phyloP scores from a whole-genome alignment of 352 stramenopile genomes.

The Phytophthora kernoviae region DNA sequence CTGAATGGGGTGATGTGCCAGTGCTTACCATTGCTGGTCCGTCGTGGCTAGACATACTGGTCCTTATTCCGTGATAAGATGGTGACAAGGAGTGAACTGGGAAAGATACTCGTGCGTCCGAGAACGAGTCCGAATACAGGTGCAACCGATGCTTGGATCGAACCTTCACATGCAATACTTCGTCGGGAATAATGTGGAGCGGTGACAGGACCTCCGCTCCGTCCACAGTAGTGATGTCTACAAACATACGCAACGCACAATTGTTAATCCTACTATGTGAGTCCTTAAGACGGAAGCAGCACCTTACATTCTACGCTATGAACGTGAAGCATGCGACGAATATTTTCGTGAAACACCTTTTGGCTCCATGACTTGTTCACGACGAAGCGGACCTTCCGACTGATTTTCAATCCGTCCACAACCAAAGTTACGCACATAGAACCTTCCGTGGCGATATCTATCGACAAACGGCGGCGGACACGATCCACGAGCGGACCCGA shows the following conservation, averaged over 20 bases:
- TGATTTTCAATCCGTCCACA: slow-evolving; percentile 64
- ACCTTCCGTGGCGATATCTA: slow-evolving; percentile 79
- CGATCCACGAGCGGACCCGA: slow-evolving; percentile 78
- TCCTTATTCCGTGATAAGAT: slow-evolving; percentile 25
- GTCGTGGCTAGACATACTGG: slow-evolving; percentile 15
- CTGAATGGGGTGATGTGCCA: slow-evolving; percentile 8
- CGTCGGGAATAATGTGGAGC: slow-evolving; percentile 72
- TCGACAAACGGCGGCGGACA: slow-evolving; percentile 74
- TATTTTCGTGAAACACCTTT: slow-evolving; percentile 60
- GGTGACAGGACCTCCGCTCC: slow-evolving; percentile 71
- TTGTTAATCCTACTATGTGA: slow-evolving; percentile 9
- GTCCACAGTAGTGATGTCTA: slow-evolving; percentile 59
- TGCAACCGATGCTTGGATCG: slow-evolving; percentile 54
- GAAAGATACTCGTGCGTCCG: slow-evolving; percentile 32
- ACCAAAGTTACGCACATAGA: slow-evolving; percentile 74
- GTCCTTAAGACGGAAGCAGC: neutral
- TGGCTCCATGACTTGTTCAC: slow-evolving; percentile 73
- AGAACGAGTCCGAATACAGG: slow-evolving; percentile 31
- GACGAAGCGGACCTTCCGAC: slow-evolving; percentile 71
- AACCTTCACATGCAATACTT: slow-evolving; percentile 73
- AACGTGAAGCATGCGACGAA: slow-evolving; percentile 74
- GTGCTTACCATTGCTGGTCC: slow-evolving; percentile 12
- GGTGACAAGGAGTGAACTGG: slow-evolving; percentile 25
- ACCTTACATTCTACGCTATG: slow-evolving; percentile 64
- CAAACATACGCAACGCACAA: slow-evolving; percentile 15